Evolutionary conservation across 768 basidiomycete species (phyloP), one percentile per base, ranked within the genome.

Genomic region (Tulasnella sp.): DNA sequence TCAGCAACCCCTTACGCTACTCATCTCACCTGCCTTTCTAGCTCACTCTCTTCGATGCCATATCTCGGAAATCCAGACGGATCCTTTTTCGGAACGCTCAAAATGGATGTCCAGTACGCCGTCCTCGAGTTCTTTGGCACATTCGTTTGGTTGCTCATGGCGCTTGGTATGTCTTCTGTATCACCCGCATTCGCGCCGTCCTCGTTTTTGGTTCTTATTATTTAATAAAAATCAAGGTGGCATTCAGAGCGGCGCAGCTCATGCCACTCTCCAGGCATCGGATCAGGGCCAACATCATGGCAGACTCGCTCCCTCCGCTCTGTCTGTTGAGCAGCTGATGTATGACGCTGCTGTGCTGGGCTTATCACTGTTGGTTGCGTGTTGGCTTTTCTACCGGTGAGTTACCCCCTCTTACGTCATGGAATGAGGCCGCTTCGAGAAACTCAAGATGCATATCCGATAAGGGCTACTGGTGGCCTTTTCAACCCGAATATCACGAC

Each of bases 401-500:
- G 60, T 42, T 29, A 5, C 27, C 15, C 34, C 34, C 15, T 38
- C 34, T 38, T 7, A 7, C 34, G 34, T 38, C 7, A 38, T 19
- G 21, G 53, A 10, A 30, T n/a, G 29, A n/a, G 34, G 3, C 21
- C 34, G 51, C 7, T 2, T 8, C 4, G 54, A 46, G 19, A 15
- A 10, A 25, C 25, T 56, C 19, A 2, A 12, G 21, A 29, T n/a
- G n/a, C 44, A 21, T 49, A 19, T 38, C 49, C 24, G 10, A 38
- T n/a, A n/a, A 49, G 55, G 24, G 69, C 76, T 24, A 82, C 81
- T 0, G 82, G 82, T 9, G 81, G 81, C 5, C 69, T 83, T 19
- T 85, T 84, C 70, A 86, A 84, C 62, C 83, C 82, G 0, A 73
- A 81, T 60, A 73, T 85, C 60, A 79, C 77, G 17, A 70, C 81